phyloP scores from a whole-genome alignment of 2,329 filamentous ascomycete genomes.

The Coniochaeta sp. region DNA sequence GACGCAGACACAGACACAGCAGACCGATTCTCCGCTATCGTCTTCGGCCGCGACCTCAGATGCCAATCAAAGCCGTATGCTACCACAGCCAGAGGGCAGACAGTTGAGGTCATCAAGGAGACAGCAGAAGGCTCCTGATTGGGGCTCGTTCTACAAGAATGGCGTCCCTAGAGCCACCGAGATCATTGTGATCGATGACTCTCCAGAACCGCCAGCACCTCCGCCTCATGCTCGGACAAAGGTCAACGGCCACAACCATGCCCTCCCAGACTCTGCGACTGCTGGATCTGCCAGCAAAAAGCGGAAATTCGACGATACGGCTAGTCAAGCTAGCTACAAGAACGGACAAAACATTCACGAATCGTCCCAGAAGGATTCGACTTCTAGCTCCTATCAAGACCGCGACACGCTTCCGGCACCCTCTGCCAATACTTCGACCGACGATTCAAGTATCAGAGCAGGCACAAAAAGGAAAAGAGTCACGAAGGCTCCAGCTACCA shows the following conservation, averaged over 20 bases:
- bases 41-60: neutral
- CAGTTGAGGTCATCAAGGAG: slow-evolving; percentile 22
- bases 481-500: slow-evolving; percentile 71
- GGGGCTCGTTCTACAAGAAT: slow-evolving; percentile 76
- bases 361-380: neutral
- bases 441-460: slow-evolving; percentile 57
- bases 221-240: neutral
- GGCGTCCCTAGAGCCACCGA: slow-evolving; percentile 62
- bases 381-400: neutral
- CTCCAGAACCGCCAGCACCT: slow-evolving; percentile 43
- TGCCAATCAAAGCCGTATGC: neutral
- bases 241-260: neutral
- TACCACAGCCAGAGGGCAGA: neutral
- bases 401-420: slow-evolving; percentile 28
- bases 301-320: slow-evolving; percentile 21
- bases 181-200: slow-evolving; percentile 77
- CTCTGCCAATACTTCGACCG: slow-evolving; percentile 35
- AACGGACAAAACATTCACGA: neutral
- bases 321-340: neutral
- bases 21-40: neutral
- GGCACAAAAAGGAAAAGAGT: slow-evolving; percentile 76
- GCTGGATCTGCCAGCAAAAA: slow-evolving; percentile 20
- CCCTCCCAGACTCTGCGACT: slow-evolving; percentile 26
- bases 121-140: slow-evolving; percentile 61
- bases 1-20: neutral